A percentile compares a stretch with the other conserved stretches of the same genome.
Evolutionary conservation across 257 asterid species (phyloP).

Genomic region (Capsicum rhomboideum): DNA sequence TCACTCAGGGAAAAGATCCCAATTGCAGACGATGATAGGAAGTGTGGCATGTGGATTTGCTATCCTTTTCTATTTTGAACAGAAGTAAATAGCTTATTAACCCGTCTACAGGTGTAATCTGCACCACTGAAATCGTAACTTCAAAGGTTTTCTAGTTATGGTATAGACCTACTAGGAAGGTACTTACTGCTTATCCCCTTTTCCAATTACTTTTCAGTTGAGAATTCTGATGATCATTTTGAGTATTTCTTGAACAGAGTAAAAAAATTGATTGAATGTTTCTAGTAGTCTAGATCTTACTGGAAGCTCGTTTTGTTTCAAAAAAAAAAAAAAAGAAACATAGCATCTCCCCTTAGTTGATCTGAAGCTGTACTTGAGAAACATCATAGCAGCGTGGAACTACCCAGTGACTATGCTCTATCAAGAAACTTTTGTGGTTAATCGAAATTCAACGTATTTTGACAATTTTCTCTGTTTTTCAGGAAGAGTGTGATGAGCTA

Average conservation of each 20-base stretch:
- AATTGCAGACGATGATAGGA: not conserved
- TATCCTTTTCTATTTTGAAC: not conserved
- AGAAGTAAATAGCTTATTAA: not conserved
- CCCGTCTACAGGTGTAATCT: not conserved
- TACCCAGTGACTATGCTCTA: not conserved
- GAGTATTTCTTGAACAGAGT: not conserved
- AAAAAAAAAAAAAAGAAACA: not conserved
- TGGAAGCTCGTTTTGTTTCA: not conserved
- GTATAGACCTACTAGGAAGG: not conserved
- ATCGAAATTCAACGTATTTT: not conserved
- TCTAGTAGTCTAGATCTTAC: not conserved
- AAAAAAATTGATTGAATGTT: not conserved
- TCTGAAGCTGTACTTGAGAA: not conserved
- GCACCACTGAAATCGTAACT: not conserved
- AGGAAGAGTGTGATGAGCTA: conserved; percentile 68
- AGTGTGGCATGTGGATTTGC: not conserved
- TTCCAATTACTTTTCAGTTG: not conserved
- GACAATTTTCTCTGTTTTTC: conserved; percentile 3
- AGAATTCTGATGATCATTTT: not conserved
- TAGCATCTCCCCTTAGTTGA: not conserved
- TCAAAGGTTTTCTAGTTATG: not conserved
- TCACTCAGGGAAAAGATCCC: not conserved
- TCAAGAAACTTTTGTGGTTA: not conserved
- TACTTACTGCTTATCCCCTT: not conserved
- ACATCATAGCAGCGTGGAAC: not conserved